Conservation (phyloP, 225 moss, liverwort and hornwort genomes). For the Pleurozium schreberi region DNA sequence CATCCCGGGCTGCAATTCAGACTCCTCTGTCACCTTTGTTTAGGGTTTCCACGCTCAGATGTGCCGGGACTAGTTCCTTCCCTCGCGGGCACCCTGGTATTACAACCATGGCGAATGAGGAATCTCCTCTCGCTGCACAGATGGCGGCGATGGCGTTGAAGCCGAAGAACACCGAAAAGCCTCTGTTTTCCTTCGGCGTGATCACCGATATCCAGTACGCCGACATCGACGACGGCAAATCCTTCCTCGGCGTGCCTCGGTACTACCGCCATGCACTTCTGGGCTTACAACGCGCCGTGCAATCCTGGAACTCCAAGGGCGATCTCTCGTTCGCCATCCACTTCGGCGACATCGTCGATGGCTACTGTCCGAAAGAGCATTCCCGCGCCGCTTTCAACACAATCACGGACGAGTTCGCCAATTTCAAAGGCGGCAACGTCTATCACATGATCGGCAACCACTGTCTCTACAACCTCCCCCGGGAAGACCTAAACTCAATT, state of each 20-base stretch:
- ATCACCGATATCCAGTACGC: slow-evolving; percentile 96
- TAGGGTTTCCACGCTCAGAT: not conserved
- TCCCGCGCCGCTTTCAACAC: slow-evolving; percentile 37
- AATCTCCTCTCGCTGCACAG: not conserved
- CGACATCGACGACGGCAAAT: slow-evolving; percentile 65
- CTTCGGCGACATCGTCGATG: slow-evolving; percentile 90
- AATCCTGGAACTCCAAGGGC: slow-evolving; percentile 55
- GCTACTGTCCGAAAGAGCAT: slow-evolving; percentile 49
- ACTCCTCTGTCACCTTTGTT: not conserved
- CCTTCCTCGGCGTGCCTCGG: slow-evolving; percentile 65
- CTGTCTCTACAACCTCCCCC: slow-evolving; percentile 90
- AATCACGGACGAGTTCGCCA: slow-evolving; percentile 26
- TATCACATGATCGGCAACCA: slow-evolving; percentile 95
- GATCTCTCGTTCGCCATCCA: slow-evolving; percentile 62
- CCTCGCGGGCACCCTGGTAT: not conserved
- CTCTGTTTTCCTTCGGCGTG: slow-evolving; percentile 76
- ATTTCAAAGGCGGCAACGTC: slow-evolving; percentile 36
- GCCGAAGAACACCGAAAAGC: not conserved
- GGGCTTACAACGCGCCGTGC: slow-evolving; percentile 56
- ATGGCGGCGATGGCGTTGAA: not conserved
- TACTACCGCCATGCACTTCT: slow-evolving; percentile 79
- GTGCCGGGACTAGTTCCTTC: not conserved
- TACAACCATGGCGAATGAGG: slow-evolving; percentile 3
- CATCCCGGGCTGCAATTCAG: not conserved
- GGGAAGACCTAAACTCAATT: slow-evolving; percentile 45